These are phyloP conservation scores for Agroathelia rolfsii DNA, from an alignment of 1,284 basidiomycete genomes.

Conservation along the genomic window DNA sequence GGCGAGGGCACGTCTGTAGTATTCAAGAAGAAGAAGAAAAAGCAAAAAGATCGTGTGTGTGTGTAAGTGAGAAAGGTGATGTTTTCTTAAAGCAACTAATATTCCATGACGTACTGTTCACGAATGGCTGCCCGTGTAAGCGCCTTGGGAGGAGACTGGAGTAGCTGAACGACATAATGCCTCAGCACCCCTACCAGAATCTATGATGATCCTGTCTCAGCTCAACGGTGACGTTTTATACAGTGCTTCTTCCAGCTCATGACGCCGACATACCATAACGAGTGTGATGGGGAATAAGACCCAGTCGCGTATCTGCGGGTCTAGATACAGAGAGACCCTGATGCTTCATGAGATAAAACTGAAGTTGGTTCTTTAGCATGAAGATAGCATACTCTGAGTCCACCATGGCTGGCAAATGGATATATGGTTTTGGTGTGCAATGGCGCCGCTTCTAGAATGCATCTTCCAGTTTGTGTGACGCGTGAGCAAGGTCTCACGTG, in stretches of 20 bases:
- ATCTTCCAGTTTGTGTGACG: conserved; percentile 6
- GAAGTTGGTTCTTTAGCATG: not conserved
- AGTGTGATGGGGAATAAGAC: conserved; percentile 95
- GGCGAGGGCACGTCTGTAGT: conserved; percentile 67
- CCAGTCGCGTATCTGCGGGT: conserved; percentile 90
- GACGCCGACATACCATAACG: conserved; percentile 70
- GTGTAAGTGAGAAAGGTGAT: conserved; percentile 4
- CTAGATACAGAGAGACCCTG: conserved; percentile 76
- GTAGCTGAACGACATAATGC: conserved; percentile 85
- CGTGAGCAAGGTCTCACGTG: conserved; percentile 26
- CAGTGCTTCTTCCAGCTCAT: conserved; percentile 4
- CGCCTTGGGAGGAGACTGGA: conserved; percentile 82
- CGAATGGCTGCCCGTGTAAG: conserved; percentile 70
- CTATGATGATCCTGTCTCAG: conserved; percentile 28
- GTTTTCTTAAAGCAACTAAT: conserved; percentile 1
- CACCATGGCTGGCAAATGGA: too few species aligned
- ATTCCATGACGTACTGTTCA: conserved; percentile 71
- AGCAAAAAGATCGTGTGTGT: conserved; percentile 3
- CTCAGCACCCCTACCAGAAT: conserved; percentile 90
- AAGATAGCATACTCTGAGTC: not conserved
- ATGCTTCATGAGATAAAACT: not conserved
- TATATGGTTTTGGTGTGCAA: too few species aligned
- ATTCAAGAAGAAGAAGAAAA: conserved; percentile 4
- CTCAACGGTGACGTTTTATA: not conserved
- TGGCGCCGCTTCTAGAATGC: too few species aligned